Base-by-base conservation (phyloP, 768 basidiomycete genomes). In the Tulasnella sp. region DNA sequence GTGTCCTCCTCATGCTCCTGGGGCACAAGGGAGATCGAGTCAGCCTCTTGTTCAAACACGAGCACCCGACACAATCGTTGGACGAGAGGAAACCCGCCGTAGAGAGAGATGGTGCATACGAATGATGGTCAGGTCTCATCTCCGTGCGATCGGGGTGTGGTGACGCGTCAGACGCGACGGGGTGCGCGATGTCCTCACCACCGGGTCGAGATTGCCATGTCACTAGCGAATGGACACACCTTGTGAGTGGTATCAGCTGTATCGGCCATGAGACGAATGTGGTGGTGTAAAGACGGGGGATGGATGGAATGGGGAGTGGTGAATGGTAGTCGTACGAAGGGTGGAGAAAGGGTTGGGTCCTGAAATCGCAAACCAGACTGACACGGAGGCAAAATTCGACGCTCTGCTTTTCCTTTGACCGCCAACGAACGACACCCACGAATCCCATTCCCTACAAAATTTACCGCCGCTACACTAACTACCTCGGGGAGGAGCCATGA, bases 1-100 rank as follows among this genome's bases (percentile, higher is more conserved):
- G 76, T 66, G 71, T 92, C 88, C 69, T 94, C 91, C 59, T 81
- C 77, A 65, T 74, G 66, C 65, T 51, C 31, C 46, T 49, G 19
- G 41, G 17, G 42, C 58, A 17, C 15, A 35, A 17, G 36, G 23
- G 25, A 21, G 40, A 50, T 58, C 43, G 56, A 49, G 56, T 57
- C 46, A 57, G 34, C 36, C 14, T 6, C 23, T 49, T 14, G 15
- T 25, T 37, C 25, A 49, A 51, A 23, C 49, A 12, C 27, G 45
- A 46, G 32, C 25, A 7, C 23, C 37, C 51, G 51, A 36, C 32
- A n/a, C 9, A 39, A 11, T 39, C n/a, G n/a, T n/a, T n/a, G n/a
- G n/a, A n/a, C n/a, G n/a, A n/a, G n/a, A n/a, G n/a, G n/a, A n/a
- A n/a, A n/a, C n/a, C n/a, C n/a, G n/a, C n/a, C n/a, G n/a, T n/a